phyloP scores from a whole-genome alignment of 2,329 filamentous ascomycete species.

The Corniculantispora saksenae region DNA sequence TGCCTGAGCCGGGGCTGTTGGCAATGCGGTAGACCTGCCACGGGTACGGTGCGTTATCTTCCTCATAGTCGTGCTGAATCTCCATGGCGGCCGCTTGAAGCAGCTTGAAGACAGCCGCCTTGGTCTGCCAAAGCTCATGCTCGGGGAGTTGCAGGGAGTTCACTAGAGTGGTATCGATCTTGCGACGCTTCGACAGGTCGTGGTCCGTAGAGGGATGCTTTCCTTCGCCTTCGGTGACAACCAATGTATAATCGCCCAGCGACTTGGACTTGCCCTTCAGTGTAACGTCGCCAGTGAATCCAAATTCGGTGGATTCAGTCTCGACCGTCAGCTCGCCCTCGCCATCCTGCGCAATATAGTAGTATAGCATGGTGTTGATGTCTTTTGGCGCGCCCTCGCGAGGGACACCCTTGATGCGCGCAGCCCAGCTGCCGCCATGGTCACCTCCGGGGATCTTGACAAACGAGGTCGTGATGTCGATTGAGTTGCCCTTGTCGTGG shows the following conservation, averaged over 20 bases:
- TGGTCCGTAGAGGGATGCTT: conserved; percentile 65
- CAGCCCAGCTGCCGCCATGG: conserved; percentile 90
- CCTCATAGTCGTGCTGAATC: conserved; percentile 50
- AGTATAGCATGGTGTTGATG: conserved; percentile 75
- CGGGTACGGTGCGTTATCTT: conserved; percentile 75
- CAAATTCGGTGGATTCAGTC: conserved; percentile 50
- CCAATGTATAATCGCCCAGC: conserved; percentile 78
- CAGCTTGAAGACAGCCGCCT: conserved; percentile 61
- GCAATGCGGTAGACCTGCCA: conserved; percentile 81
- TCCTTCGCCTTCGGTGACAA: conserved; percentile 70
- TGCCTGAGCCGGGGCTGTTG: conserved; percentile 70
- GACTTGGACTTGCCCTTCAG: conserved; percentile 69
- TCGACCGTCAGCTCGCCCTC: conserved; percentile 63
- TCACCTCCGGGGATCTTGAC: conserved; percentile 86
- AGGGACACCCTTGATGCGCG: conserved; percentile 79
- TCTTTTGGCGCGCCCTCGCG: conserved; percentile 66
- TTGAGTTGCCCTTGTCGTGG: conserved; percentile 81
- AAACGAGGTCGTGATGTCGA: conserved; percentile 92
- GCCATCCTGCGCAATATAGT: conserved; percentile 82
- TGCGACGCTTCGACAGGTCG: conserved; percentile 66
- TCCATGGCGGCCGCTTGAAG: conserved; percentile 52
- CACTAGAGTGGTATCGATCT: conserved; percentile 74
- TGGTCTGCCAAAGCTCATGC: conserved; percentile 80
- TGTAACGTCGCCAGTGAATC: conserved; percentile 62
- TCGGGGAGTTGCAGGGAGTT: conserved; percentile 67